A percentile compares a stretch with the other conserved stretches of the same genome.
phyloP scores from a whole-genome alignment of 495 filamentous ascomycete species.

The Penicillium manginii region DNA sequence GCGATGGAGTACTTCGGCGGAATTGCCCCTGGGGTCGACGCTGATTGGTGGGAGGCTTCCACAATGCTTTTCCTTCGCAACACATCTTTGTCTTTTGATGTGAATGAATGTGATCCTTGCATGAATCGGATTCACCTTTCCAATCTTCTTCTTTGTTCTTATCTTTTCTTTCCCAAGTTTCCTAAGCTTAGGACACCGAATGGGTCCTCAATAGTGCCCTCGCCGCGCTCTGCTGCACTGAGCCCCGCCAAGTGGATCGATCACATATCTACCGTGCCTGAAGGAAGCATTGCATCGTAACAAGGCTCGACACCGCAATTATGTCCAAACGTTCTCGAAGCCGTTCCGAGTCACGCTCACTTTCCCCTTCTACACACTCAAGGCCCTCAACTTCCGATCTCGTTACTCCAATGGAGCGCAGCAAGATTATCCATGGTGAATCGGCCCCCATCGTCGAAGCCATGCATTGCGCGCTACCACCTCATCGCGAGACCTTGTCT shows the following conservation, averaged over 20 bases:
- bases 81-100: not conserved
- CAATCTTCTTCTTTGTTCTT: not conserved
- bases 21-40: not conserved
- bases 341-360: constrained; percentile 40
- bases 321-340: constrained; percentile 67
- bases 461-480: constrained; percentile 81
- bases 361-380: constrained; percentile 25
- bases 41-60: constrained; percentile 1
- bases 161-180: not conserved
- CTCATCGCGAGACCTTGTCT: constrained; percentile 66
- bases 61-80: no score
- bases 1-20: constrained; percentile 25
- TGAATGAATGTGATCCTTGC: no score
- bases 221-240: constrained; percentile 9
- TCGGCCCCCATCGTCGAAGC: constrained; percentile 33
- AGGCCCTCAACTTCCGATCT: constrained; percentile 30
- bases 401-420: constrained; percentile 22
- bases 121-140: not conserved
- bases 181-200: not conserved
- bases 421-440: constrained; percentile 34
- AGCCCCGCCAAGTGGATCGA: constrained; percentile 30
- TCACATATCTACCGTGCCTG: constrained; percentile 13
- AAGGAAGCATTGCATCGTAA: constrained; percentile 9
- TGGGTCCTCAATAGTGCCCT: not conserved
- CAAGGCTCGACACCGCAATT: constrained; percentile 18